Evolutionary conservation across 2,329 filamentous ascomycete genomes (phyloP).

Genomic region (Rutstroemia sp.): DNA sequence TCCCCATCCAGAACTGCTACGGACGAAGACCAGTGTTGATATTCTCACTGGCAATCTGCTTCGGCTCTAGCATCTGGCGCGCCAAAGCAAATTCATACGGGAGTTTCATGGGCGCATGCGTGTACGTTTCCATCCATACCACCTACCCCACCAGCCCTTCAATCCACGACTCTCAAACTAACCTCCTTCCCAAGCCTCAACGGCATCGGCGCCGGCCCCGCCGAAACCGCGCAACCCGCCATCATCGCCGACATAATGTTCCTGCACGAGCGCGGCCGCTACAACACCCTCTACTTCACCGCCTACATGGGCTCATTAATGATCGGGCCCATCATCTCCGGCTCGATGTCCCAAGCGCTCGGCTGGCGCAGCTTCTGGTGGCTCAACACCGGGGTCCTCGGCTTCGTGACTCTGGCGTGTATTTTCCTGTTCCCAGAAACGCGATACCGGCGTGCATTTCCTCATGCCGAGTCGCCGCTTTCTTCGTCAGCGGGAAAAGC

Average conservation of each 20-base stretch:
- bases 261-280: slow-evolving; percentile 56
- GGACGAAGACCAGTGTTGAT: slow-evolving; percentile 43
- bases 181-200: slow-evolving; percentile 36
- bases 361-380: slow-evolving; percentile 61
- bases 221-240: slow-evolving; percentile 54
- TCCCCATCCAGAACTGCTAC: slow-evolving; percentile 40
- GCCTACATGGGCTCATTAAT: slow-evolving; percentile 56
- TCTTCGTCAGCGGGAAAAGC: slow-evolving; percentile 13
- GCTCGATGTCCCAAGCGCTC: slow-evolving; percentile 50
- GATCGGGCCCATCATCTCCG: slow-evolving; percentile 51
- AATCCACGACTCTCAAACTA: not conserved
- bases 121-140: slow-evolving; percentile 25
- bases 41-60: slow-evolving; percentile 36
- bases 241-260: slow-evolving; percentile 61
- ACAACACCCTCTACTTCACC: slow-evolving; percentile 45
- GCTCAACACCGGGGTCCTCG: slow-evolving; percentile 52
- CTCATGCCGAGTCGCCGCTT: slow-evolving; percentile 6
- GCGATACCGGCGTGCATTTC: slow-evolving; percentile 42
- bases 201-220: slow-evolving; percentile 54
- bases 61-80: slow-evolving; percentile 41
- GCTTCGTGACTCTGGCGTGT: slow-evolving; percentile 41
- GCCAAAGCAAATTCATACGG: slow-evolving; percentile 49
- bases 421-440: slow-evolving; percentile 59
- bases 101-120: slow-evolving; percentile 56
- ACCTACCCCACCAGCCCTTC: not conserved